These are phyloP conservation scores for Peronospora tabacina DNA, from an alignment of 352 stramenopile genomes.

Conservation along the genomic window DNA sequence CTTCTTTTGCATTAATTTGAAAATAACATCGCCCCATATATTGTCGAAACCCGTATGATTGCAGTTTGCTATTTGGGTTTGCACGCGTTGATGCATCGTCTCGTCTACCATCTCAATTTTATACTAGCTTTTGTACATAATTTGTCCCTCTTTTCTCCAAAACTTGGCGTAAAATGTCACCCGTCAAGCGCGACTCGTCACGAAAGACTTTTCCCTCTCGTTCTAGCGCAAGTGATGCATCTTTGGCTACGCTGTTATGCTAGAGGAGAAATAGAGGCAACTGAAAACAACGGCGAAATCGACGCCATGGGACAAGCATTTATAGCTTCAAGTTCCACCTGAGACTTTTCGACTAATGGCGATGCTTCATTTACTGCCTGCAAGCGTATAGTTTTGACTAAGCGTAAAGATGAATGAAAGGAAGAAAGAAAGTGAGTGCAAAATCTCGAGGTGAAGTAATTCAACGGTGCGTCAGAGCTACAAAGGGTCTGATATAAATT, in stretches of 20 bases:
- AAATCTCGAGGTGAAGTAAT: too few relatives aligned
- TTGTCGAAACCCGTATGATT: background rate
- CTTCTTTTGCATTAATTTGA: too few relatives aligned
- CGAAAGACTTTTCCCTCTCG: slow-evolving; percentile 1
- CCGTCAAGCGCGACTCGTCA: slow-evolving; percentile 2
- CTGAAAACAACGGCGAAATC: background rate
- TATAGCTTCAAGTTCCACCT: too few relatives aligned
- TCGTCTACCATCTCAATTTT: slow-evolving; percentile 26
- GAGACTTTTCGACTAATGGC: too few relatives aligned
- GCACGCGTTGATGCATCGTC: slow-evolving; percentile 19
- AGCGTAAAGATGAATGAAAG: too few relatives aligned
- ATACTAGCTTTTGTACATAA: slow-evolving; percentile 12
- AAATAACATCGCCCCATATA: background rate
- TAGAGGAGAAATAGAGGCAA: background rate
- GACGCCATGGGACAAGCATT: background rate
- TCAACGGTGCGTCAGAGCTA: too few relatives aligned
- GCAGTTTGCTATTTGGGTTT: too few relatives aligned
- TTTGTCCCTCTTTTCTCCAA: slow-evolving; percentile 15
- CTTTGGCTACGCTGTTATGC: too few relatives aligned
- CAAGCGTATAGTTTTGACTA: too few relatives aligned
- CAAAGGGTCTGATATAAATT: too few relatives aligned
- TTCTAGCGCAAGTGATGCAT: background rate
- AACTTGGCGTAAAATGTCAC: slow-evolving; percentile 11
- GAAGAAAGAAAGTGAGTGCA: too few relatives aligned
- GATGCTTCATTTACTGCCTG: too few relatives aligned